A percentile compares a stretch with the other conserved stretches of the same genome.
Conservation (phyloP, 441 rosid species). For the Euphorbia corollata region DNA sequence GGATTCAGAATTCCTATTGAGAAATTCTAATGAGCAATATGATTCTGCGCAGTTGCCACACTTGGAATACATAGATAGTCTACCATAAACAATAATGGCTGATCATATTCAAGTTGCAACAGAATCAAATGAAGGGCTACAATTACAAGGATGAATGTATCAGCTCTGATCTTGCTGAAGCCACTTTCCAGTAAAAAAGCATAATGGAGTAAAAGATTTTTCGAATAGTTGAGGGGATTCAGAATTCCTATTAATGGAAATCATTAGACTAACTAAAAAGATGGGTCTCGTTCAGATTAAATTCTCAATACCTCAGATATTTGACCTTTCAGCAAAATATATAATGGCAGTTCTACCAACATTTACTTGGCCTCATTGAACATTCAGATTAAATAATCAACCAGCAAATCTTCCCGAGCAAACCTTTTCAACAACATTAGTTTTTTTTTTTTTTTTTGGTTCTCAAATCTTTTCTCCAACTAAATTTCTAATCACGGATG, state of each 20-base stretch:
- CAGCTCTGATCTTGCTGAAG: neutral
- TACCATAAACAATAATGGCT: conserved; percentile 1
- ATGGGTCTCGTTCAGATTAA: neutral
- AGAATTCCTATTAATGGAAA: neutral
- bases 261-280: neutral
- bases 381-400: conserved; percentile 11
- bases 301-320: neutral
- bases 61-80: neutral
- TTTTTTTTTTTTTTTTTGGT: conserved; percentile 8
- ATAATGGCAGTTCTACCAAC: neutral
- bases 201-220: neutral
- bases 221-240: neutral
- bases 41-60: neutral
- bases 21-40: neutral
- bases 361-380: conserved; percentile 8
- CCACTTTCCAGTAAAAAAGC: neutral
- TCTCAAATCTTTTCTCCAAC: neutral
- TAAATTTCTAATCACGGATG: conserved; percentile 3
- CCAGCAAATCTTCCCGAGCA: conserved; percentile 4
- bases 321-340: neutral
- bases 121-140: neutral
- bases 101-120: neutral
- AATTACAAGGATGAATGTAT: neutral
- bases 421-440: neutral
- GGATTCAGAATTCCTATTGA: neutral